Evolutionary conservation across 2,329 filamentous ascomycete genomes (phyloP).

Genomic region (Penicillium sp.): DNA sequence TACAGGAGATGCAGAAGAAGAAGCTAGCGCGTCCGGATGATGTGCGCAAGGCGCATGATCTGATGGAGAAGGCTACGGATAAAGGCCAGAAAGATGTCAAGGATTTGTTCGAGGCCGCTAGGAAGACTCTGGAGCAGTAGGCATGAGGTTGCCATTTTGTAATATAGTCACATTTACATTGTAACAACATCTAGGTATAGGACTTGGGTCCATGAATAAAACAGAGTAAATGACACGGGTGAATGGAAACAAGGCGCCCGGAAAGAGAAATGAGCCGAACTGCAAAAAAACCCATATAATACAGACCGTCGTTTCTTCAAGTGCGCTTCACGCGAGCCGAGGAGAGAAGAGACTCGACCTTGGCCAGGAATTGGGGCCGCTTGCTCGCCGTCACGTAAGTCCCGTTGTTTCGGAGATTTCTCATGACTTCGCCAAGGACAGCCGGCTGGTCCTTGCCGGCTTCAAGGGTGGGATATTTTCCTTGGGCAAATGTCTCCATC

Average conservation of each 20-base stretch:
- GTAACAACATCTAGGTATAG: conserved; percentile 5
- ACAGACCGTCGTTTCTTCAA: conserved; percentile 2
- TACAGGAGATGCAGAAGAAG: conserved; percentile 44
- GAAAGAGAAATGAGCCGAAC: background rate
- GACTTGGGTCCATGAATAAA: background rate
- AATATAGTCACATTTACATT: conserved; percentile 8
- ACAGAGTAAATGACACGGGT: background rate
- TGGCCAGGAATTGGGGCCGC: conserved; percentile 35
- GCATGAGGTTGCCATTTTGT: conserved; percentile 19
- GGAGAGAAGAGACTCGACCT: conserved; percentile 36
- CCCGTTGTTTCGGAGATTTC: conserved; percentile 39
- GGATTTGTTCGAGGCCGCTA: conserved; percentile 42
- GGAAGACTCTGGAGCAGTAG: conserved; percentile 37
- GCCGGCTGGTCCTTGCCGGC: conserved; percentile 20
- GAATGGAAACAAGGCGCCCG: background rate
- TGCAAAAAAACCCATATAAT: background rate
- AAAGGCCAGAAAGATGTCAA: conserved; percentile 47
- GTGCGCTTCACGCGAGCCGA: conserved; percentile 27
- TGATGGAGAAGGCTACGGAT: conserved; percentile 47
- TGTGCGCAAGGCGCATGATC: conserved; percentile 43
- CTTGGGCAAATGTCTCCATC: conserved; percentile 31
- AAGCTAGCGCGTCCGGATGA: conserved; percentile 45
- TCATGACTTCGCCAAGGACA: conserved; percentile 31
- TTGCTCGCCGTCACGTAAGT: conserved; percentile 39
- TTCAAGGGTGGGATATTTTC: conserved; percentile 30